Evolutionary conservation across 1,284 basidiomycete genomes (phyloP).

Genomic region (Rhodotorula sp.): DNA sequence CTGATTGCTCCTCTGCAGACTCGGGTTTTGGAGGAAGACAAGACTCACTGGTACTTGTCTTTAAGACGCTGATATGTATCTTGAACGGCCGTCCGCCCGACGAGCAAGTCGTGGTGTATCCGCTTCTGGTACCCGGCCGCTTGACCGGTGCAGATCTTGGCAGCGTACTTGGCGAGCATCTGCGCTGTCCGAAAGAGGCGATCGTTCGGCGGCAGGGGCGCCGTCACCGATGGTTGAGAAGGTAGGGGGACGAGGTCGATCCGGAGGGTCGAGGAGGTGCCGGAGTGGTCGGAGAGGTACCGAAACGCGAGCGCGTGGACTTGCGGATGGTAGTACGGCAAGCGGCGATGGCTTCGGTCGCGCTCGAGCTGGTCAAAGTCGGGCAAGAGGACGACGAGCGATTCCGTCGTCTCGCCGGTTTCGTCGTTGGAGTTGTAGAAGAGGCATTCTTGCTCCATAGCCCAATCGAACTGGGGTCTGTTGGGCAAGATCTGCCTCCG

Average conservation of each 20-base stretch:
- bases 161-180: conserved; percentile 73
- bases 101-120: conserved; percentile 75
- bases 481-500: conserved; percentile 66
- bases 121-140: conserved; percentile 79
- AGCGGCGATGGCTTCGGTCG: conserved; percentile 45
- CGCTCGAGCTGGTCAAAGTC: conserved; percentile 50
- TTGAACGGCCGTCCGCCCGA: conserved; percentile 76
- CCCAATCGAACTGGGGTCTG: conserved; percentile 64
- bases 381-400: conserved; percentile 64
- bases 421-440: conserved; percentile 53
- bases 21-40: too few species aligned
- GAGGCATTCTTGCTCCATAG: conserved; percentile 71
- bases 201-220: conserved; percentile 54
- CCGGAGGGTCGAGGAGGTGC: conserved; percentile 46
- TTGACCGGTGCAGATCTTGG: conserved; percentile 80
- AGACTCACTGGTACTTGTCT: conserved; percentile 61
- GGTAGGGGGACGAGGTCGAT: conserved; percentile 56
- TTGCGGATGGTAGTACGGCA: conserved; percentile 77
- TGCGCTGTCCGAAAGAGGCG: conserved; percentile 76
- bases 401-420: conserved; percentile 45
- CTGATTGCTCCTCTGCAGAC: not conserved
- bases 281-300: conserved; percentile 51
- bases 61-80: conserved; percentile 85
- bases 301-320: conserved; percentile 71
- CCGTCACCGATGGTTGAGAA: conserved; percentile 43